Conservation (phyloP, 768 basidiomycete genomes). For the Mycena sanguinolenta region DNA sequence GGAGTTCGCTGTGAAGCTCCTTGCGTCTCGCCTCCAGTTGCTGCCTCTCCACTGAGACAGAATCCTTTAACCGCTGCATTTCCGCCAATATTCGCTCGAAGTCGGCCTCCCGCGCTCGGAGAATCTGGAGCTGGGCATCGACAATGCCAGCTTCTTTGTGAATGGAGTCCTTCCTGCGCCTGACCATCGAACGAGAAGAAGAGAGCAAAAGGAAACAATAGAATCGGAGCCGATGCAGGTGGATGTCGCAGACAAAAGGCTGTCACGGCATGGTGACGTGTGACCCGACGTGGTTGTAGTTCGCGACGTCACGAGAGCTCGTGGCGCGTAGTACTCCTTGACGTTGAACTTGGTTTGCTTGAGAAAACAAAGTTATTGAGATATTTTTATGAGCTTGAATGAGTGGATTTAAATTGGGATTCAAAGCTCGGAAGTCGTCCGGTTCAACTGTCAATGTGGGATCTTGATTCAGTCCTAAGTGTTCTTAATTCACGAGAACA, state of each 20-base stretch:
- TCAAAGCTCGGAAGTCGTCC: too few relatives aligned
- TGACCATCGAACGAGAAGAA: conserved; percentile 36
- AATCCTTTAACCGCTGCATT: conserved; percentile 53
- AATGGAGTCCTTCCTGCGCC: conserved; percentile 45
- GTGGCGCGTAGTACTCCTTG: too few relatives aligned
- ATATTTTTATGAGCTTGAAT: too few relatives aligned
- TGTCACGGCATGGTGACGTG: background rate
- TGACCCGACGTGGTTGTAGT: conserved; percentile 21
- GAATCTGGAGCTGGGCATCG: conserved; percentile 51
- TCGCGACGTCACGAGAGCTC: too few relatives aligned
- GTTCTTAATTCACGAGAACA: too few relatives aligned
- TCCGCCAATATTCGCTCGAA: conserved; percentile 56
- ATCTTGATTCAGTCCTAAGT: too few relatives aligned
- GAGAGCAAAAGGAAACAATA: background rate
- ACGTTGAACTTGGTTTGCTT: too few relatives aligned
- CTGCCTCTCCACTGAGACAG: conserved; percentile 50
- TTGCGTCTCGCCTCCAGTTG: conserved; percentile 44
- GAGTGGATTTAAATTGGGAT: too few relatives aligned
- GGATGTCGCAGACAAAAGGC: background rate
- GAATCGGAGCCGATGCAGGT: background rate
- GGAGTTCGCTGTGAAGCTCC: conserved; percentile 54
- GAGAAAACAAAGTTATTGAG: too few relatives aligned
- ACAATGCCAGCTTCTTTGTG: conserved; percentile 54
- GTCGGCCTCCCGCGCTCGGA: conserved; percentile 55
- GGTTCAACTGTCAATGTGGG: too few relatives aligned